A percentile compares a stretch with the other conserved stretches of the same genome.
These are phyloP conservation scores for Baorangia bicolor DNA, from an alignment of 768 basidiomycete genomes.

Conservation along the genomic window DNA sequence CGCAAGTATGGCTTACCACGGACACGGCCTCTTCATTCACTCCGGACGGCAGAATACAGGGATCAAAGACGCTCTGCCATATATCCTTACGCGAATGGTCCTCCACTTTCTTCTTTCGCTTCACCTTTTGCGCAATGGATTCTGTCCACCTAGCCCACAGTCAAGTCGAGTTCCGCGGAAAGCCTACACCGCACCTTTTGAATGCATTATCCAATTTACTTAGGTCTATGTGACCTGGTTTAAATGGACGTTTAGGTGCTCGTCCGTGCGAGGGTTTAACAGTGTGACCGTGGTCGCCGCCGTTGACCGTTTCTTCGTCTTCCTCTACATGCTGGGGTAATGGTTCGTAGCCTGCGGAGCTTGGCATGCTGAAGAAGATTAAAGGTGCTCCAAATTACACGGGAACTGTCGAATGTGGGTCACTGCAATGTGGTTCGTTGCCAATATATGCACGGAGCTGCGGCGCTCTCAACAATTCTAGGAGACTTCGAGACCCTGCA, in stretches of 20 bases:
- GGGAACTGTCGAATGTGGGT: conserved; percentile 3
- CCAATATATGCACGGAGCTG: conserved; percentile 11
- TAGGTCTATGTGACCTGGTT: conserved; percentile 73
- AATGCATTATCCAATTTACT: conserved; percentile 80
- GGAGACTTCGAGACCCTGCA: conserved; percentile 1
- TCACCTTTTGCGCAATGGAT: conserved; percentile 82
- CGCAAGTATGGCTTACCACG: conserved; percentile 15
- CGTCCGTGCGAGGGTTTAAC: conserved; percentile 28
- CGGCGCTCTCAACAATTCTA: conserved; percentile 2
- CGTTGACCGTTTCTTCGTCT: conserved; percentile 39
- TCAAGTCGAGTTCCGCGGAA: not conserved
- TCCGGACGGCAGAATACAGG: conserved; percentile 41
- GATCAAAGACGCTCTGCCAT: conserved; percentile 80
- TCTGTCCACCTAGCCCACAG: conserved; percentile 67
- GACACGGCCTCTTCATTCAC: conserved; percentile 25
- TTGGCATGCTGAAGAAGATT: conserved; percentile 36
- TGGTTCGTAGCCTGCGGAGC: conserved; percentile 46
- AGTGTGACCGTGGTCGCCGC: conserved; percentile 28
- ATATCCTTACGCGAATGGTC: conserved; percentile 69
- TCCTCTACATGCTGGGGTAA: conserved; percentile 43
- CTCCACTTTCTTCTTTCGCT: conserved; percentile 70
- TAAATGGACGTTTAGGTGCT: conserved; percentile 33
- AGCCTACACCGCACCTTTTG: conserved; percentile 53
- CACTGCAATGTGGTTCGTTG: conserved; percentile 15
- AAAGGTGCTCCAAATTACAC: not conserved